A percentile compares a stretch with the other conserved stretches of the same genome.
Conservation (phyloP, 2,329 filamentous ascomycete species). For the Daldinia sp. region DNA sequence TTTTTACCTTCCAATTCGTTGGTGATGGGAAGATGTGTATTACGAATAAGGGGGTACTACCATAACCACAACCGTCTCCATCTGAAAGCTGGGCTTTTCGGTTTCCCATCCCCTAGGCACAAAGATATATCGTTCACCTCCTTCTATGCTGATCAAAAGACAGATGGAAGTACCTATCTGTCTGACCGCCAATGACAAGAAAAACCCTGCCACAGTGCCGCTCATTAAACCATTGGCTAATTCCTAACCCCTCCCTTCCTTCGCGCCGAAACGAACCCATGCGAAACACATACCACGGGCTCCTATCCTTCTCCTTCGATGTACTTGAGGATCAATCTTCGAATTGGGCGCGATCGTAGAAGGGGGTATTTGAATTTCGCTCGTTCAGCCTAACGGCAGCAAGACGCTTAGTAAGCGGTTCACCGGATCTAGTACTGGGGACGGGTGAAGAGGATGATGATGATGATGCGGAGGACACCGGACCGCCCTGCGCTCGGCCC, state of each 20-base stretch:
- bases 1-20: neutral
- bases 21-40: neutral
- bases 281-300: neutral
- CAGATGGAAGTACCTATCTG: no score
- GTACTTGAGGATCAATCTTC: slow-evolving; percentile 32
- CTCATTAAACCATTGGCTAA: neutral
- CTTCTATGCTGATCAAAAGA: neutral
- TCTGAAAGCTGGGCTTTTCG: neutral
- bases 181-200: neutral
- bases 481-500: slow-evolving; percentile 37
- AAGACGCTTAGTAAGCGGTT: slow-evolving; percentile 51
- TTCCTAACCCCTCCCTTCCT: neutral
- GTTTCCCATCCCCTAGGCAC: neutral
- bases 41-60: neutral
- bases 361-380: slow-evolving; percentile 42
- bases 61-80: neutral
- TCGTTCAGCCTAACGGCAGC: slow-evolving; percentile 50
- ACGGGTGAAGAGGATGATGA: slow-evolving; percentile 25
- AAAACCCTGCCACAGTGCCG: no score
- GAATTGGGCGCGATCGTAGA: slow-evolving; percentile 45
- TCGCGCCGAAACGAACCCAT: neutral
- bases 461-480: slow-evolving; percentile 29
- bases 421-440: slow-evolving; percentile 41
- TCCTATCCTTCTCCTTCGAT: neutral
- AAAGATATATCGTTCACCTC: neutral